Evolutionary conservation across 208 protist species (phyloP).

Genomic region (Crithidia sp.): DNA sequence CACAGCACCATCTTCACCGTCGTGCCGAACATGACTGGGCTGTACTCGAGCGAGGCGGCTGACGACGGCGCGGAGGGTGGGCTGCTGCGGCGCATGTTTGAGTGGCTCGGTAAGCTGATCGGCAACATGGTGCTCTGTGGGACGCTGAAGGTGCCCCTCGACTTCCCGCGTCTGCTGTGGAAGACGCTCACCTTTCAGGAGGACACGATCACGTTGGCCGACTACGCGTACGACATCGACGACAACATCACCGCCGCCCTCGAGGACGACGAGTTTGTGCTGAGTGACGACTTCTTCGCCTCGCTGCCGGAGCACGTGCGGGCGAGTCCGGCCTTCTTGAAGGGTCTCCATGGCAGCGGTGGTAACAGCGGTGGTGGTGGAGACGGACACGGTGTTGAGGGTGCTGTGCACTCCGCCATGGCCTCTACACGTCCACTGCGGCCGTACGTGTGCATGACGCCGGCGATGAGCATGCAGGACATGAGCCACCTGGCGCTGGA

Average conservation of each 20-base stretch:
- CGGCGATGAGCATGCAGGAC: conserved; percentile 43
- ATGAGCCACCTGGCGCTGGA: conserved; percentile 32
- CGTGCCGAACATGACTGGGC: conserved; percentile 81
- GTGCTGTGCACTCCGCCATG: conserved; percentile 6
- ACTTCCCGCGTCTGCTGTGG: conserved; percentile 84
- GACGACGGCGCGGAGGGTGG: conserved; percentile 47
- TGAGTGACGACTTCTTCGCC: conserved; percentile 69
- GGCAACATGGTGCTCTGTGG: conserved; percentile 88
- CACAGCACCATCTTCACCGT: conserved; percentile 87
- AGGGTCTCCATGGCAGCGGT: conserved; percentile 1
- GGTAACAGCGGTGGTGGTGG: background rate
- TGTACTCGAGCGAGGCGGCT: conserved; percentile 44
- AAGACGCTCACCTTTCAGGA: conserved; percentile 81
- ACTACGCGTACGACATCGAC: conserved; percentile 87
- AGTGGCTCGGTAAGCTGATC: conserved; percentile 87
- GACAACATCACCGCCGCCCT: conserved; percentile 76
- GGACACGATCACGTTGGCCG: conserved; percentile 64
- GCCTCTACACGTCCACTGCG: conserved; percentile 30
- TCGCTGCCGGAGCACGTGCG: conserved; percentile 47
- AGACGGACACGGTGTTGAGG: background rate
- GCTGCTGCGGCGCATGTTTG: conserved; percentile 51
- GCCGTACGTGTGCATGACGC: conserved; percentile 46
- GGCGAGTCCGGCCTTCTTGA: conserved; percentile 16
- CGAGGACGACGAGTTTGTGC: conserved; percentile 78
- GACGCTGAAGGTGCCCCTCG: conserved; percentile 70